Evolutionary conservation across 371 early-diverging fungal genomes (phyloP), one percentile per base, ranked within the genome.

Genomic region (Circinella minor): DNA sequence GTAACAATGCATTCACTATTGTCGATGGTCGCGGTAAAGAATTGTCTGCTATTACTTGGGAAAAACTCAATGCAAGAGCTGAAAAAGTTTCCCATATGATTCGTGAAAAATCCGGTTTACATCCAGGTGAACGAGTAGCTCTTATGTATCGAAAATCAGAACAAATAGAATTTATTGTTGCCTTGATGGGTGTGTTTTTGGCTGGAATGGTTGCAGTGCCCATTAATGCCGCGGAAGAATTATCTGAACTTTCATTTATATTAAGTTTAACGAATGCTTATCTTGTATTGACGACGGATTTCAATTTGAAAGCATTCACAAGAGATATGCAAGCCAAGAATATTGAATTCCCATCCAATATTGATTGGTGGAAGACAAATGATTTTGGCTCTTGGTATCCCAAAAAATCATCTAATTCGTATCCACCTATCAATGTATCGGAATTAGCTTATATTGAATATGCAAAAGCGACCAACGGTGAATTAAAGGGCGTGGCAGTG

Each of bases 391-490:
- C 81, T 8, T 86, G 87, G 83, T 80, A 86, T 67, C 84, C 87
- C 18, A 88, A 86, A 55, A 88, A 89, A 37, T 77, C 27, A 27
- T 27, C 78, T 0, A 65, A 74, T 55, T 74, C 69, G 4, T 83
- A 88, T 48, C 82, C 85, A 0, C 77, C 84, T 1, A 77, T 81
- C 61, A 69, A 67, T 10, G 66, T 73, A 5, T 77, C 83, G 7
- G 94, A 94, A 38, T 73, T 92, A n/a, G 96, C 96, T 4, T 95
- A 94, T 70, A 87, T 96, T 48, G 95, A 94, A 76, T 95, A 91
- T 70, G 89, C 90, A 64, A 95, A 94, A 68, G 91, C 92, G 66
- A 87, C 89, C 11, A 90, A 88, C 73, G 94, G 95, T 47, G 93
- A 93, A 76, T 82, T 94, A 8, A 94, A 95, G 76, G 96, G 95